Conservation (phyloP, 2,329 filamentous ascomycete genomes). For the Plenodomus biglobosus region DNA sequence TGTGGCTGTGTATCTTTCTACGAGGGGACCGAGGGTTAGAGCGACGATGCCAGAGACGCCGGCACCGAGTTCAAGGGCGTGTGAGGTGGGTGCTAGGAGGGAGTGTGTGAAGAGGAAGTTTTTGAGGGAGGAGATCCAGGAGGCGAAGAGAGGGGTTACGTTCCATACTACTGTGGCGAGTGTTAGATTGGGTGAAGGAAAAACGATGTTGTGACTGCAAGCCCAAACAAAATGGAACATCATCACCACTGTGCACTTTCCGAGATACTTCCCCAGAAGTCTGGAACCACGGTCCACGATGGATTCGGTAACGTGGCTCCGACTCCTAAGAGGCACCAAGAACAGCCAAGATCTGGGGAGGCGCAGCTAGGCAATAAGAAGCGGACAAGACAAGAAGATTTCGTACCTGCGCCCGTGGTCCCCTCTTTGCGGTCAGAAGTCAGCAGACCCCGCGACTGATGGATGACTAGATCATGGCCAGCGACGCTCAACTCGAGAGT, state of each 20-base stretch:
- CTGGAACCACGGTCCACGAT: neutral
- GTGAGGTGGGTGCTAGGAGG: conserved; percentile 58
- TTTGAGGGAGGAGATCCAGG: conserved; percentile 68
- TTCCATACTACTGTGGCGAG: conserved; percentile 77
- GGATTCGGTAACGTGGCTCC: neutral
- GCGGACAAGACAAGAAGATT: conserved; percentile 1
- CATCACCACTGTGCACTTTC: no score
- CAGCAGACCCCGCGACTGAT: conserved; percentile 81
- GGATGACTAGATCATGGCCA: conserved; percentile 70
- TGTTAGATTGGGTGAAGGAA: neutral
- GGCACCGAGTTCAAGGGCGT: conserved; percentile 80
- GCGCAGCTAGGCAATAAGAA: conserved; percentile 13
- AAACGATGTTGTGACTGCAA: neutral
- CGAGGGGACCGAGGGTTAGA: conserved; percentile 63
- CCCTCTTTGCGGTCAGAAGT: conserved; percentile 72
- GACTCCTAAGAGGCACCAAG: conserved; percentile 11
- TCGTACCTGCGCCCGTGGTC: conserved; percentile 69
- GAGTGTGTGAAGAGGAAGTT: conserved; percentile 64
- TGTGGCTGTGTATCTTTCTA: conserved; percentile 73
- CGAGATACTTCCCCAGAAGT: no score
- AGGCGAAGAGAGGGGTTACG: conserved; percentile 78
- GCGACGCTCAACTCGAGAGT: conserved; percentile 68
- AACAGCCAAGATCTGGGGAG: conserved; percentile 21
- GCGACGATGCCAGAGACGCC: conserved; percentile 82
- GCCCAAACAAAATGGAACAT: no score